phyloP scores from a whole-genome alignment of 208 protist species.

The Trypanosoma cruzi region DNA sequence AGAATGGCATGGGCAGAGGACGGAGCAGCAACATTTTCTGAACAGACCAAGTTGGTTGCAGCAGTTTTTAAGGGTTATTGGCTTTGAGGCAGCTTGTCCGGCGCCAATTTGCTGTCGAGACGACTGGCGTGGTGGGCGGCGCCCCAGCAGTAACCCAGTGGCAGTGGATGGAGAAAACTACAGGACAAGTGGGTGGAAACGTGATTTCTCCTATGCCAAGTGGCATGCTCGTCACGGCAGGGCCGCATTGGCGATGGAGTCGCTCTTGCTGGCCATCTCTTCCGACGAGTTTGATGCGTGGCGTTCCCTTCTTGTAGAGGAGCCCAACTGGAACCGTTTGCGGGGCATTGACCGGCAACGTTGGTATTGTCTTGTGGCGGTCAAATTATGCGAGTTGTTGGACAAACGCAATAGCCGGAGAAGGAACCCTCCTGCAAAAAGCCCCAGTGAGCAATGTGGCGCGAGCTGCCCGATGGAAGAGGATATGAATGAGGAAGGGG shows the following conservation, averaged over 20 bases:
- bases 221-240: conserved; percentile 3
- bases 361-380: conserved; percentile 23
- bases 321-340: conserved; percentile 20
- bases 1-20: neutral
- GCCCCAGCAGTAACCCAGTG: neutral
- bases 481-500: neutral
- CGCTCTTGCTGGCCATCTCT: conserved; percentile 20
- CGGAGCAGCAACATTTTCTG: neutral
- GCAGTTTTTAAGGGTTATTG: neutral
- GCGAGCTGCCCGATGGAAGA: neutral
- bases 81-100: neutral
- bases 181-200: neutral
- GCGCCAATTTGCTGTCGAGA: neutral
- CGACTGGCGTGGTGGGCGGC: neutral
- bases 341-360: neutral
- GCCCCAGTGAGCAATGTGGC: neutral
- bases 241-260: conserved; percentile 6
- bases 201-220: conserved; percentile 11
- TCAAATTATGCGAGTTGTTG: conserved; percentile 10
- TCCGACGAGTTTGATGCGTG: conserved; percentile 20
- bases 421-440: neutral
- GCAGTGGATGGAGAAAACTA: neutral
- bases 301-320: conserved; percentile 17
- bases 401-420: neutral
- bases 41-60: neutral